A percentile compares a stretch with the other conserved stretches of the same genome.
Evolutionary conservation across 176 grass and related monocot genomes (phyloP).

Genomic region (Triticum urartu): DNA sequence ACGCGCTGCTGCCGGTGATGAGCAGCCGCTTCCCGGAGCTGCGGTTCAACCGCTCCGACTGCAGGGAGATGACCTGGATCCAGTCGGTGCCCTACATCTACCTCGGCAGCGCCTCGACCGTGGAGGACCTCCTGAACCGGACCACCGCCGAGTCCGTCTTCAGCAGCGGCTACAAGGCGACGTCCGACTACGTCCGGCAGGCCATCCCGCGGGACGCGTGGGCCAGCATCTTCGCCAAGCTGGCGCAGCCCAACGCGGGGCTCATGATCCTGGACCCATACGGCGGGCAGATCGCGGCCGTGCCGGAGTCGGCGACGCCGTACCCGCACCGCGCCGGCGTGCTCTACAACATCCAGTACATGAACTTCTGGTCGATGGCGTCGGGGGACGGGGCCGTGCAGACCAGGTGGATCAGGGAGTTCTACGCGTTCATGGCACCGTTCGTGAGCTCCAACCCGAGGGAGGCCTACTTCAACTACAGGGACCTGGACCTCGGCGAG

Average conservation of each 20-base stretch:
- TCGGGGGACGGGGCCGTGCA: background rate
- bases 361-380: background rate
- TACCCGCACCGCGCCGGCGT: background rate
- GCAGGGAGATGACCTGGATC: background rate
- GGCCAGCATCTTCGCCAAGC: background rate
- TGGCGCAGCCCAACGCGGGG: background rate
- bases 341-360: constrained; percentile 1
- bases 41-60: background rate
- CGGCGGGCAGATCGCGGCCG: background rate
- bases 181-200: background rate
- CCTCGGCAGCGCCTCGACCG: background rate
- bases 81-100: background rate
- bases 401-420: background rate
- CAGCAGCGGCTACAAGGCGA: background rate
- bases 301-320: background rate
- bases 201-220: background rate
- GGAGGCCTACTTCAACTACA: background rate
- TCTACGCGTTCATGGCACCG: background rate
- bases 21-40: background rate
- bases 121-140: background rate
- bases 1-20: background rate
- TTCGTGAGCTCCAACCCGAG: background rate
- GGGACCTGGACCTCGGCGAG: background rate
- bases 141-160: background rate
- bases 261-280: background rate